Evolutionary conservation across 192 early-diverging fungal genomes (phyloP).

Genomic region (Phlyctochytrium arcticum): DNA sequence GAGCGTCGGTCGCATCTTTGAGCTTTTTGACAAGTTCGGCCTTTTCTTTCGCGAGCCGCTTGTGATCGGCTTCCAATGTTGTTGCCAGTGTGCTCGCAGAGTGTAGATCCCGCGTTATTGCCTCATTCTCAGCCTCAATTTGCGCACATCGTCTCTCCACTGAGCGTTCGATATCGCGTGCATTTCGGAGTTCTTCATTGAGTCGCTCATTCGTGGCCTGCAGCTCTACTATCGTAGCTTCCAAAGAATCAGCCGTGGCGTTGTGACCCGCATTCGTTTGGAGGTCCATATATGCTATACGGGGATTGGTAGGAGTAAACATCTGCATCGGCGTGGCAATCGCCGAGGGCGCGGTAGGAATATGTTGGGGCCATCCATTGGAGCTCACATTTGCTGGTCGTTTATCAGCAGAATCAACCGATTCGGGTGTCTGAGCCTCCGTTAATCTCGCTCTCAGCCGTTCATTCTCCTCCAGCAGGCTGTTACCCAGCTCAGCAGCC

Average conservation of each 20-base stretch:
- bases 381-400: no score
- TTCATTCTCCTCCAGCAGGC: conserved; percentile 15
- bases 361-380: no score
- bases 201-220: conserved; percentile 13
- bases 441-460: neutral
- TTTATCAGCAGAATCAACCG: no score
- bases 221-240: conserved; percentile 16
- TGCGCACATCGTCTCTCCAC: neutral
- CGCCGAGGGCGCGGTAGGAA: no score
- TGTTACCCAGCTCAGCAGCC: conserved; percentile 13
- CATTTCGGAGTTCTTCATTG: neutral
- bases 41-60: conserved; percentile 17
- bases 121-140: conserved; percentile 8
- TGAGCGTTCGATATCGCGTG: conserved; percentile 15
- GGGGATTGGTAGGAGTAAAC: no score
- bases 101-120: conserved; percentile 5
- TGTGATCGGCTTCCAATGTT: conserved; percentile 18
- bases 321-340: no score
- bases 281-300: no score
- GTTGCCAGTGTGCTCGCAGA: neutral
- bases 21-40: conserved; percentile 10
- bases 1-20: conserved; percentile 9
- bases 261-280: no score
- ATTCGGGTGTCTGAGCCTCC: no score
- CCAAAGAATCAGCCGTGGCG: conserved; percentile 7